Evolutionary conservation across 1,284 basidiomycete species (phyloP).

Genomic region (Leccinum ponderosum): DNA sequence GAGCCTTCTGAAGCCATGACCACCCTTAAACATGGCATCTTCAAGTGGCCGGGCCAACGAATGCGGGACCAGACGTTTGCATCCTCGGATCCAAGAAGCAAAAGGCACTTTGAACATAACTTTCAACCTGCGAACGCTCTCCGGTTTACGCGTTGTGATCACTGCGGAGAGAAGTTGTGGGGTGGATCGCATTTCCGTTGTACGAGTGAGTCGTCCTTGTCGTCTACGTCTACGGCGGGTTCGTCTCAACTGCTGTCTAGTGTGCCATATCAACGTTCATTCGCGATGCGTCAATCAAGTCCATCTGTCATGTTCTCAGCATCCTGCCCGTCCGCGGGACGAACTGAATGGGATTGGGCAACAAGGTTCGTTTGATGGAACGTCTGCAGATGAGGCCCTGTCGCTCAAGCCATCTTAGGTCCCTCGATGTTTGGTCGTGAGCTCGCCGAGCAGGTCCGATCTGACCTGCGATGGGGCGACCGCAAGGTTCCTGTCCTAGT

Average conservation of each 20-base stretch:
- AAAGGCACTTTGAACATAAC: constrained; percentile 65
- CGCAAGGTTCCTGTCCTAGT: constrained; percentile 85
- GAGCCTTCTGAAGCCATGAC: constrained; percentile 38
- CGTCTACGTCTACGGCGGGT: not conserved
- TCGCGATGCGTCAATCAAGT: constrained; percentile 69
- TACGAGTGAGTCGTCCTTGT: constrained; percentile 50
- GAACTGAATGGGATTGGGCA: constrained; percentile 27
- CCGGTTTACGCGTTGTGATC: constrained; percentile 89
- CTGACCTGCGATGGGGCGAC: constrained; percentile 65
- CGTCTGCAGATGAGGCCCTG: constrained; percentile 4
- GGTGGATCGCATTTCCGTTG: constrained; percentile 93
- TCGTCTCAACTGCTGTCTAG: constrained; percentile 37
- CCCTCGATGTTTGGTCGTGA: constrained; percentile 92
- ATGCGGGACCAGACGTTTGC: constrained; percentile 35
- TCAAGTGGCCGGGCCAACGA: constrained; percentile 67
- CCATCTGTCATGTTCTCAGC: constrained; percentile 56
- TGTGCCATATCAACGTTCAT: constrained; percentile 72
- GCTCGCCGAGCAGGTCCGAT: constrained; percentile 78
- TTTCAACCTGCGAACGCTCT: constrained; percentile 92
- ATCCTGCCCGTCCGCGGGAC: constrained; percentile 39
- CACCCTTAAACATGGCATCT: constrained; percentile 47
- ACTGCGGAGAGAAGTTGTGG: constrained; percentile 99
- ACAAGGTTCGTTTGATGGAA: constrained; percentile 19
- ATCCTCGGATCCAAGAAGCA: constrained; percentile 40
- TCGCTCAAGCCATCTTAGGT: constrained; percentile 41